phyloP scores from a whole-genome alignment of 2,329 filamentous ascomycete genomes.

The Neonectria coccinea region DNA sequence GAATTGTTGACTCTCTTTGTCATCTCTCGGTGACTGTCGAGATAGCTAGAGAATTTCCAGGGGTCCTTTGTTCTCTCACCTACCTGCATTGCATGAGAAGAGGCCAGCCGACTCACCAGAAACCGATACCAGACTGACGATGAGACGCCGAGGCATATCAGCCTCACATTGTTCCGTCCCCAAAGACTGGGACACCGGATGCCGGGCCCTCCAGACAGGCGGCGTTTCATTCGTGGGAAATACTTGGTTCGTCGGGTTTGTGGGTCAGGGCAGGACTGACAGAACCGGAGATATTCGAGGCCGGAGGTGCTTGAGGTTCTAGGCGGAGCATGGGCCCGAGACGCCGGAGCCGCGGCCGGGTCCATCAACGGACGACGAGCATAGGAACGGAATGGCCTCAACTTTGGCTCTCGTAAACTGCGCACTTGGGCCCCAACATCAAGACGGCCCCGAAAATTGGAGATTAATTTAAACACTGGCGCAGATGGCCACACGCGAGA shows the following conservation, averaged over 20 bases:
- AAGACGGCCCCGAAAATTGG: background rate
- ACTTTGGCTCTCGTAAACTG: background rate
- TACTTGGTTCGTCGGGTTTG: slow-evolving; percentile 11
- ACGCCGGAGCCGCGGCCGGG: slow-evolving; percentile 20
- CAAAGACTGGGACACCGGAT: background rate
- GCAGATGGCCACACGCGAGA: background rate
- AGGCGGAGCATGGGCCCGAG: slow-evolving; percentile 28
- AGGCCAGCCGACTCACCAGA: slow-evolving; percentile 17
- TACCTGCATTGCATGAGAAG: slow-evolving; percentile 14
- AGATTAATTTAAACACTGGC: slow-evolving; percentile 2
- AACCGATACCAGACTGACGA: slow-evolving; percentile 23
- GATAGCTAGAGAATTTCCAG: background rate
- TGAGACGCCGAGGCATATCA: slow-evolving; percentile 20
- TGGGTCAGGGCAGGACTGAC: slow-evolving; percentile 8
- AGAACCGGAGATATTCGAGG: slow-evolving; percentile 22
- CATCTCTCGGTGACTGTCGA: background rate
- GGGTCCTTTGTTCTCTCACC: slow-evolving; percentile 18
- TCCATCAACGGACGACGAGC: slow-evolving; percentile 14
- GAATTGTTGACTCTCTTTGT: background rate
- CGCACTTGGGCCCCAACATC: background rate
- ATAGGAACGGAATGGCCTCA: slow-evolving; percentile 19
- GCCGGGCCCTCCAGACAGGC: background rate
- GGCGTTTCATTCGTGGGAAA: slow-evolving; percentile 29
- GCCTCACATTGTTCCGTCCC: slow-evolving; percentile 22
- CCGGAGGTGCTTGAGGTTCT: slow-evolving; percentile 9